phyloP scores from a whole-genome alignment of 345 rosid genomes.

The Viola odorata region DNA sequence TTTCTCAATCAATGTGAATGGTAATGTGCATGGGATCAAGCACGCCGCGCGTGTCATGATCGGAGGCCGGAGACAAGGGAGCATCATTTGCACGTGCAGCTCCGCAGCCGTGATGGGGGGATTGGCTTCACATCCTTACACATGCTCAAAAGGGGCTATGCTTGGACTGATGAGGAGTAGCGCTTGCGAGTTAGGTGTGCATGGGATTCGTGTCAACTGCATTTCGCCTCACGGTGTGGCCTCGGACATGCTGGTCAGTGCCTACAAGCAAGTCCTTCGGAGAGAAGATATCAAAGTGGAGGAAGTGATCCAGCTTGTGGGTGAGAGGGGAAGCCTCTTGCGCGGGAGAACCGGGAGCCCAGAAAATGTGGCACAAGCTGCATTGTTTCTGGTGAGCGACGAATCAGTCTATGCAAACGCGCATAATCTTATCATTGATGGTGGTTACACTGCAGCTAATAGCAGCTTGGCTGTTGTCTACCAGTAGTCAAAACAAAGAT shows the following conservation, averaged over 20 bases:
- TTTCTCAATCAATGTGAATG: slow-evolving; percentile 53
- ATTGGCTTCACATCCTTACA: slow-evolving; percentile 64
- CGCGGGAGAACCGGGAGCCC: slow-evolving; percentile 44
- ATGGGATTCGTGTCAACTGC: slow-evolving; percentile 71
- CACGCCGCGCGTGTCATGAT: slow-evolving; percentile 76
- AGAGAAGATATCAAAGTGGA: slow-evolving; percentile 33
- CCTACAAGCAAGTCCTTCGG: slow-evolving; percentile 39
- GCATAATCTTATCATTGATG: slow-evolving; percentile 74
- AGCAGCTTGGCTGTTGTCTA: slow-evolving; percentile 46
- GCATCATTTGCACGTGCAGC: slow-evolving; percentile 75
- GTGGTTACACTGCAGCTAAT: slow-evolving; percentile 63
- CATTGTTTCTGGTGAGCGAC: slow-evolving; percentile 60
- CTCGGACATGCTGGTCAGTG: slow-evolving; percentile 65
- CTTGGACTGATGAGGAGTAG: slow-evolving; percentile 48
- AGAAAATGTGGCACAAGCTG: slow-evolving; percentile 68
- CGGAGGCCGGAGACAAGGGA: slow-evolving; percentile 43
- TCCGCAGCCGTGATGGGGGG: slow-evolving; percentile 78
- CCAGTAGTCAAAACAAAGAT: slow-evolving; percentile 5
- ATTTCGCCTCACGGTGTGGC: slow-evolving; percentile 92
- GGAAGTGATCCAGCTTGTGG: slow-evolving; percentile 46
- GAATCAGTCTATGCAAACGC: slow-evolving; percentile 64
- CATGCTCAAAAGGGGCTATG: slow-evolving; percentile 64
- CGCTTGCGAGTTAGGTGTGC: slow-evolving; percentile 68
- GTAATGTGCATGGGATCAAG: slow-evolving; percentile 68
- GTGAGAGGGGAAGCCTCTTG: slow-evolving; percentile 59